phyloP scores from a whole-genome alignment of 345 rosid genomes.

The Viola odorata region DNA sequence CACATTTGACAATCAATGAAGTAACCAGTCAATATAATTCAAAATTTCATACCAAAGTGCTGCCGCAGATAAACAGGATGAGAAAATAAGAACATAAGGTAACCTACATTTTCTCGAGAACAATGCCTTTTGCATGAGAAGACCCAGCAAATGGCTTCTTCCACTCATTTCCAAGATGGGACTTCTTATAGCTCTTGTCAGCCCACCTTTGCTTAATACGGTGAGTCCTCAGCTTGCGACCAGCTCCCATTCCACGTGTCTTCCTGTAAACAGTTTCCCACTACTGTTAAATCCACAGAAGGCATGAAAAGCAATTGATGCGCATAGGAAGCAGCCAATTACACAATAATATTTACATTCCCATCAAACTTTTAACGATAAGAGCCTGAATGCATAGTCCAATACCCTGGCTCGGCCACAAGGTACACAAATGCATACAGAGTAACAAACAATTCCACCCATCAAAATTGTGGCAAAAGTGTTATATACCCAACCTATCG shows the following conservation, averaged over 20 bases:
- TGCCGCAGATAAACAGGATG: neutral
- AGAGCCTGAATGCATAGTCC: no score
- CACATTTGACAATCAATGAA: constrained; percentile 3
- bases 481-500: no score
- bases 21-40: neutral
- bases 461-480: no score
- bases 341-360: no score
- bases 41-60: neutral
- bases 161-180: constrained; percentile 85
- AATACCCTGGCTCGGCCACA: no score
- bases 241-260: constrained; percentile 76
- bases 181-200: constrained; percentile 81
- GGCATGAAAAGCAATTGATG: no score
- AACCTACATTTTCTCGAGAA: constrained; percentile 58
- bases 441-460: no score
- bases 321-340: no score
- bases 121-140: constrained; percentile 69
- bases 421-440: no score
- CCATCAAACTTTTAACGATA: no score
- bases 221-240: constrained; percentile 74
- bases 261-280: constrained; percentile 25
- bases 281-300: no score
- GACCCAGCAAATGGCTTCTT: constrained; percentile 78
- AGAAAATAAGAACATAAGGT: neutral
- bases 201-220: constrained; percentile 90